phyloP scores from a whole-genome alignment of 768 basidiomycete genomes.

The Serendipita sp. region DNA sequence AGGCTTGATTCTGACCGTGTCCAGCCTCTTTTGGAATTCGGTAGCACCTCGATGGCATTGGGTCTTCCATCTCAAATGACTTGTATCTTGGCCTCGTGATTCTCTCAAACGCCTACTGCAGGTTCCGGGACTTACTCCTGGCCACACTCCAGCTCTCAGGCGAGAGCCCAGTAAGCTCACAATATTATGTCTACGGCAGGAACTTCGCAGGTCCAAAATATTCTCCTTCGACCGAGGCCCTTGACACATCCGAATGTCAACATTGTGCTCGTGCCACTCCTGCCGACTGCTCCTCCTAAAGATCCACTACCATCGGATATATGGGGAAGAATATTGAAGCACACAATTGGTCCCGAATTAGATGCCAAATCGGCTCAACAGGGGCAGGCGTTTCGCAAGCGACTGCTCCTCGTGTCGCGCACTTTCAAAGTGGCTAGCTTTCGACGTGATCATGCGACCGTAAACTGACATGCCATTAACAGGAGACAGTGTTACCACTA shows the following conservation, averaged over 20 bases:
- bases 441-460: no score
- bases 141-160: background rate
- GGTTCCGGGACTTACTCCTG: background rate
- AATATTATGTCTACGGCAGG: background rate
- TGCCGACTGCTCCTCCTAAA: background rate
- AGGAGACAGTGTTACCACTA: background rate
- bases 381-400: background rate
- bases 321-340: background rate
- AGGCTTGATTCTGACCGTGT: no score
- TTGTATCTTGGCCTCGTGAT: background rate
- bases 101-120: background rate
- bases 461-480: background rate
- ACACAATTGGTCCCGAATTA: background rate
- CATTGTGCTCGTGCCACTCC: background rate
- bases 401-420: background rate
- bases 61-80: background rate
- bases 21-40: no score
- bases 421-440: background rate
- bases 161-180: background rate
- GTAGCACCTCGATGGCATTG: background rate
- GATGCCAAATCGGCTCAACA: background rate
- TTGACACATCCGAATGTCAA: conserved; percentile 5
- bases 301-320: conserved; percentile 2
- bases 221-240: background rate
- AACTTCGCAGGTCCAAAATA: background rate